These are phyloP conservation scores for Actinomortierella ambigua DNA, from an alignment of 371 early-diverging fungal genomes.

Conservation along the genomic window DNA sequence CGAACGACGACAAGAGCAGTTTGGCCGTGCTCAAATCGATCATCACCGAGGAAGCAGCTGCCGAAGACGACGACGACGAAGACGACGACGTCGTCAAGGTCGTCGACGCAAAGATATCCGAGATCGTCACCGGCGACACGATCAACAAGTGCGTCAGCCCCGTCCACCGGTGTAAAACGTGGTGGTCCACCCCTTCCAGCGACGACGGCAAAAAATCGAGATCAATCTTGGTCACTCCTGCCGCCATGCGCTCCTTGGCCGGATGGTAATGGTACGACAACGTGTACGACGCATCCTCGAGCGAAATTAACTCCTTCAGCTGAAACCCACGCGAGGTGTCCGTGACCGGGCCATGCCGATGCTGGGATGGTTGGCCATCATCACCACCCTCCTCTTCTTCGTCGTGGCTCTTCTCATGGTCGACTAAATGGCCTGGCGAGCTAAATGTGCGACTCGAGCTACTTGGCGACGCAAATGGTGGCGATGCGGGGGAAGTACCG, in stretches of 20 bases:
- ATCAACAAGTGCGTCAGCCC: constrained; percentile 37
- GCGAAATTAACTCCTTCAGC: constrained; percentile 33
- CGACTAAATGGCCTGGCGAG: too few species aligned
- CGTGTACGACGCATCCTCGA: constrained; percentile 41
- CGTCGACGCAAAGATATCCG: constrained; percentile 41
- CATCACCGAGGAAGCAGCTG: constrained; percentile 39
- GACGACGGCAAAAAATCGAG: constrained; percentile 28
- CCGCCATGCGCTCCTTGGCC: constrained; percentile 19
- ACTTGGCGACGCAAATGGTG: too few species aligned
- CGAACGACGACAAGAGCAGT: constrained; percentile 70
- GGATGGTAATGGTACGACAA: constrained; percentile 43
- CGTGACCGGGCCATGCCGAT: too few species aligned
- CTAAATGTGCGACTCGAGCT: too few species aligned
- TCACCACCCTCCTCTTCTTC: too few species aligned
- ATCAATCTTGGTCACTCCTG: constrained; percentile 30
- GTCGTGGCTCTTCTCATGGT: too few species aligned
- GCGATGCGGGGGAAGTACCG: constrained; percentile 1
- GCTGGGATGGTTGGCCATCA: too few species aligned
- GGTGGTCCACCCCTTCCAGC: constrained; percentile 26
- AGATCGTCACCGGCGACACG: constrained; percentile 45
- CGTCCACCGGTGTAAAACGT: constrained; percentile 43
- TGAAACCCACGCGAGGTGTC: constrained; percentile 4
- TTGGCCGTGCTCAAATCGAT: constrained; percentile 73
- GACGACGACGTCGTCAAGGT: constrained; percentile 1
- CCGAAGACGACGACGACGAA: too few species aligned